Conservation (phyloP, 2,329 filamentous ascomycete genomes). For the Ilyonectria robusta region DNA sequence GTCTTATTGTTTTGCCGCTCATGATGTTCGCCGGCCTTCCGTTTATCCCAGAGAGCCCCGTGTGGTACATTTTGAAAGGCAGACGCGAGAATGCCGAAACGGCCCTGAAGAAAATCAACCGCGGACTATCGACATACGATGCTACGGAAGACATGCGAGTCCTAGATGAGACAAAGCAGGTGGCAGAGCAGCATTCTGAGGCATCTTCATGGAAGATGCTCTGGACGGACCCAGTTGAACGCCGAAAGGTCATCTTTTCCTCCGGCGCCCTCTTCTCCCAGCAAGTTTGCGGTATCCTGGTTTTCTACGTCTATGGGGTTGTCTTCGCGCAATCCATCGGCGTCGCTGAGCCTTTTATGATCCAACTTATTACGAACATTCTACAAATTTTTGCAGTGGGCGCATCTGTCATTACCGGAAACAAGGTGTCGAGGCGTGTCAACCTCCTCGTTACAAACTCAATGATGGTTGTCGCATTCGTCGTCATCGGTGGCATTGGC, state of each 20-base stretch:
- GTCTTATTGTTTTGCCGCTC: conserved; percentile 44
- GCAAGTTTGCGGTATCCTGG: conserved; percentile 62
- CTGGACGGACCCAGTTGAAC: conserved; percentile 58
- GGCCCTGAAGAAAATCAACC: conserved; percentile 53
- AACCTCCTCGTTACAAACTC: conserved; percentile 54
- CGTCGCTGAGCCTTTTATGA: conserved; percentile 54
- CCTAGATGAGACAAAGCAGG: conserved; percentile 37
- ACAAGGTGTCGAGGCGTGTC: conserved; percentile 53
- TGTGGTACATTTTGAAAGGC: conserved; percentile 52
- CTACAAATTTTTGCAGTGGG: conserved; percentile 57
- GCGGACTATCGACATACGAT: conserved; percentile 49
- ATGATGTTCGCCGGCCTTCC: conserved; percentile 42
- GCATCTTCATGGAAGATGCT: conserved; percentile 56
- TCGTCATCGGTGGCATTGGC: conserved; percentile 48
- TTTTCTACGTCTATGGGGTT: conserved; percentile 58
- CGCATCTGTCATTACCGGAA: conserved; percentile 52
- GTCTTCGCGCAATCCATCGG: conserved; percentile 58
- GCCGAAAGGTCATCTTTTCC: conserved; percentile 59
- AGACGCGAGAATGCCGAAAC: conserved; percentile 47
- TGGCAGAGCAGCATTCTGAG: conserved; percentile 44
- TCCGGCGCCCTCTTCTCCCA: conserved; percentile 58
- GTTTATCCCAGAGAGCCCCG: conserved; percentile 47
- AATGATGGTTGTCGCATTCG: conserved; percentile 53
- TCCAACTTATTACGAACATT: conserved; percentile 56
- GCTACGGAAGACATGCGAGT: conserved; percentile 36